Percentiles rank a stretch among this genome's conserved stretches.
Evolutionary conservation across 345 rosid species (phyloP).

Genomic region (Xanthoceras sorbifolium): DNA sequence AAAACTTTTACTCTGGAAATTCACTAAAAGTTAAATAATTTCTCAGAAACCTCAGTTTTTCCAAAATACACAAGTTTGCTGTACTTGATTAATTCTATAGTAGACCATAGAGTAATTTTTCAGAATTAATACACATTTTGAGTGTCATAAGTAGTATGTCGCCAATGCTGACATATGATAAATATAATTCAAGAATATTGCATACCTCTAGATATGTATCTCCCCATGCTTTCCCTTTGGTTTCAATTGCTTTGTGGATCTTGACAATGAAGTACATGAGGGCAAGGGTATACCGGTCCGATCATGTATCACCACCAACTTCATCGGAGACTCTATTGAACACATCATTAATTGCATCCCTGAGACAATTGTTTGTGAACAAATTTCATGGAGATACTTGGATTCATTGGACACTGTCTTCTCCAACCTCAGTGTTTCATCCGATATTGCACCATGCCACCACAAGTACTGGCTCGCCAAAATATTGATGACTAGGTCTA

Average conservation of each 20-base stretch:
- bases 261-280: constrained; percentile 18
- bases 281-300: constrained; percentile 25
- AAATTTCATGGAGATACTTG: constrained; percentile 20
- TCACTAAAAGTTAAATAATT: no score
- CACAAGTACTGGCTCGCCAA: constrained; percentile 34
- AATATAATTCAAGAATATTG: no score
- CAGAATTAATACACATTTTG: no score
- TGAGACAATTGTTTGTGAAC: constrained; percentile 16
- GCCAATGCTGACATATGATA: no score
- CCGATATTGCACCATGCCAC: constrained; percentile 43
- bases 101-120: no score
- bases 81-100: no score
- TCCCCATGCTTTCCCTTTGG: constrained; percentile 27
- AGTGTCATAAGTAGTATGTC: no score
- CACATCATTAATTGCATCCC: constrained; percentile 35
- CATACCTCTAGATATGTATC: constrained; percentile 26
- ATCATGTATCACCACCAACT: constrained; percentile 23
- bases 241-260: constrained; percentile 20
- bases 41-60: no score
- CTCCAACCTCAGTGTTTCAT: constrained; percentile 31
- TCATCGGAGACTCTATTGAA: constrained; percentile 21
- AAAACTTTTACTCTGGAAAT: no score
- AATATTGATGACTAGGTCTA: constrained; percentile 40
- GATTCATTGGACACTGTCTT: constrained; percentile 38
- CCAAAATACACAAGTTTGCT: no score